Evolutionary conservation across 202 grass and related monocot genomes (phyloP).

Genomic region (Brachypodium distachyon): DNA sequence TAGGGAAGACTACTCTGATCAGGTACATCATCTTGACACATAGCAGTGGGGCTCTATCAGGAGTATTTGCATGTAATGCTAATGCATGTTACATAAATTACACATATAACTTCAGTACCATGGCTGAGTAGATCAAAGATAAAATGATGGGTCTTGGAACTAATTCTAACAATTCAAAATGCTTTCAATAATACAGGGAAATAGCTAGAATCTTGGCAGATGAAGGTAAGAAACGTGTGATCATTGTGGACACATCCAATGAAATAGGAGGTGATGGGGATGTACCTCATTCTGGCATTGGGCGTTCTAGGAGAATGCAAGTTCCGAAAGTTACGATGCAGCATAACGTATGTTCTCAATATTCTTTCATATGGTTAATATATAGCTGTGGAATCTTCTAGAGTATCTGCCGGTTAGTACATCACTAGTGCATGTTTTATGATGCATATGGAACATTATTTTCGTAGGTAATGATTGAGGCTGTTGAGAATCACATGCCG

Average conservation of each 20-base stretch:
- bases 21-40: conserved; percentile 33
- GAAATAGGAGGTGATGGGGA: conserved; percentile 98
- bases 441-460: not conserved
- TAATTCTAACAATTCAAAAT: conserved; percentile 14
- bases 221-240: conserved; percentile 75
- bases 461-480: conserved; percentile 89
- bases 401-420: not conserved
- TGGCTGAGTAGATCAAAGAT: not conserved
- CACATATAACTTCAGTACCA: not conserved
- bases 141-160: not conserved
- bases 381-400: not conserved
- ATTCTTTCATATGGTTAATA: conserved; percentile 1
- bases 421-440: not conserved
- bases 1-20: conserved; percentile 96
- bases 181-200: conserved; percentile 65
- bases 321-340: conserved; percentile 98
- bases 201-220: conserved; percentile 92
- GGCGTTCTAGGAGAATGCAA: conserved; percentile 96
- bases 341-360: conserved; percentile 55
- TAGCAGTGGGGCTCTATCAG: not conserved
- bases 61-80: not conserved
- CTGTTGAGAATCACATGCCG: conserved; percentile 99
- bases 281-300: conserved; percentile 93
- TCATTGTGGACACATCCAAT: conserved; percentile 98
- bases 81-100: not conserved